phyloP scores from a whole-genome alignment of 140 eudicot species.

The Bidens hawaiensis region DNA sequence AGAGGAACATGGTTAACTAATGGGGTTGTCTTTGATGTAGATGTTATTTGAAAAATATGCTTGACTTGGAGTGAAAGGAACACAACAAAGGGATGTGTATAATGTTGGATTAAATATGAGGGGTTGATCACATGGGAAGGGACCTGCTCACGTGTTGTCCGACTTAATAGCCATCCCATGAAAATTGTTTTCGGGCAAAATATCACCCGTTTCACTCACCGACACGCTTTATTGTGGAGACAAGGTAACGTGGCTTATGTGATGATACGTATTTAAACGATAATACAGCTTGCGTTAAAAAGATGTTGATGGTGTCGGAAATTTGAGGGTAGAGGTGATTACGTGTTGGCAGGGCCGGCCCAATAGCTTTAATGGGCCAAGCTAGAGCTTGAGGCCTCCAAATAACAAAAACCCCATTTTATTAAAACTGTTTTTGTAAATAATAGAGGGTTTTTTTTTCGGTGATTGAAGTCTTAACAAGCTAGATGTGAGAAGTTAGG shows the following conservation, averaged over 20 bases:
- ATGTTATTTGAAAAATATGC: not conserved
- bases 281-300: not conserved
- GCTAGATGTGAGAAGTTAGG: too few species aligned
- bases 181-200: slow-evolving; percentile 9
- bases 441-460: too few species aligned
- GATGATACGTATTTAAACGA: not conserved
- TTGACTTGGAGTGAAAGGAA: slow-evolving; percentile 8
- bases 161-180: not conserved
- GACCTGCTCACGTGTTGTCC: slow-evolving; percentile 10
- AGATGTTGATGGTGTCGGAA: not conserved
- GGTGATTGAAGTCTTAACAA: too few species aligned
- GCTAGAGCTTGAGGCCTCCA: too few species aligned
- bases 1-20: slow-evolving; percentile 8
- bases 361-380: too few species aligned
- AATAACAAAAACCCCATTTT: too few species aligned
- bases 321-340: too few species aligned
- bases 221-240: not conserved
- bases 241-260: not conserved
- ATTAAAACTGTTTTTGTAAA: too few species aligned
- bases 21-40: not conserved
- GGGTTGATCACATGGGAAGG: slow-evolving; percentile 24
- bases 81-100: slow-evolving; percentile 10
- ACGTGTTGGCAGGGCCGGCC: too few species aligned
- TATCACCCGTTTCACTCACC: not conserved
- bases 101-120: slow-evolving; percentile 7